Evolutionary conservation across 2,329 filamentous ascomycete species (phyloP), one percentile per base, ranked within the genome.

Genomic region (Verticillium tricorpus): DNA sequence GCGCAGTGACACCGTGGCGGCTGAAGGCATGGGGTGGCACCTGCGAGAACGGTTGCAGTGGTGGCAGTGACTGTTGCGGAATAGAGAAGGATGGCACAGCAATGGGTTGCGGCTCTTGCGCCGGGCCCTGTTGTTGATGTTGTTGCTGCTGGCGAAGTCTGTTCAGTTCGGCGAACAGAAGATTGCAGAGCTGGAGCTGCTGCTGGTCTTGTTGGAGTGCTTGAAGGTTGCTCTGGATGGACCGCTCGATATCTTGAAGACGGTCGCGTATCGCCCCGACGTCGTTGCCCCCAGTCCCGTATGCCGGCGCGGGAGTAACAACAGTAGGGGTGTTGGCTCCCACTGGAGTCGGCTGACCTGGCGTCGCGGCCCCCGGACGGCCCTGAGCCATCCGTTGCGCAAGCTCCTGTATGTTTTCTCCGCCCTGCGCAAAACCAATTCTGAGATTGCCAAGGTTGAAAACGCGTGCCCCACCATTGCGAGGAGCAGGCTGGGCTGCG

Each of bases 371-470:
- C 66, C 69, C 45, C 56, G 64, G 25, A 62, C 58, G 72, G 5
- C 76, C 78, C 22, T 80, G 69, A 31, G 85, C 85, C 67, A 91
- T 80, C 63, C 85, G 85, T 63, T 88, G 85, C 5, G 85, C 87
- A 66, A 92, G 78, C 65, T 91, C 88, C 61, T 87, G 83, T 37
- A 91, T 82, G 62, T 91, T 85, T 22, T 82, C 78, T 74, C 75
- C 88, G 73, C 74, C 89, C 79, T 91, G 88, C n/a, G 89, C 91
- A 68, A 94, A 91, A 0, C 89, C 91, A 25, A 95, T 78, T 32
- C 90, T 81, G 35, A 95, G 78, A 2, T 91, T 91, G 0, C 91
- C 91, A 56, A 95, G 76, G 67, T 91, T 89, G 68, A 89, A 88
- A 61, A 91, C 81, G 52, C 87, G 81, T 64, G 87, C 82, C 58